phyloP scores from a whole-genome alignment of 2,329 filamentous ascomycete species.

The Colletotrichum theobromicola region DNA sequence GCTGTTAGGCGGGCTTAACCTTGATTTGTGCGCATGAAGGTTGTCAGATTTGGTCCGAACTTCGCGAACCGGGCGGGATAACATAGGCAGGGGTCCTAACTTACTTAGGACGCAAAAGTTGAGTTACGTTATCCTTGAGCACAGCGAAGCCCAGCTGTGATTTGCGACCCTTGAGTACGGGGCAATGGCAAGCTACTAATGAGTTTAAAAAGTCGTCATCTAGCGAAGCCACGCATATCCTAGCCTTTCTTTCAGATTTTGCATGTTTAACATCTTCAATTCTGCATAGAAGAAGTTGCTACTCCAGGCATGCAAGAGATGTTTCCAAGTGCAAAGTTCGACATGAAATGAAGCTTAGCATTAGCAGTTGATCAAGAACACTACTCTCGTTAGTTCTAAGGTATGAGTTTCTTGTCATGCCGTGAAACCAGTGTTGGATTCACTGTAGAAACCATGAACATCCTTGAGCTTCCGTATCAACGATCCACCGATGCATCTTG shows the following conservation, averaged over 20 bases:
- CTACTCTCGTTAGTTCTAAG: neutral
- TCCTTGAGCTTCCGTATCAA: no score
- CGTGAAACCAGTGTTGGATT: neutral
- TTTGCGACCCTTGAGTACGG: neutral
- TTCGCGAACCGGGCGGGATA: neutral
- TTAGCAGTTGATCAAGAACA: neutral
- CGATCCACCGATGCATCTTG: no score
- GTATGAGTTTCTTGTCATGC: neutral
- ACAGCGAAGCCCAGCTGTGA: neutral
- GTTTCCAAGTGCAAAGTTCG: neutral
- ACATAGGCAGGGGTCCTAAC: neutral
- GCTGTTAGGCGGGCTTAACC: neutral
- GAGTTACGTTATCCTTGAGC: neutral
- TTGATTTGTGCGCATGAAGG: neutral
- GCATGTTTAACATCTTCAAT: no score
- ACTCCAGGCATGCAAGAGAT: neutral
- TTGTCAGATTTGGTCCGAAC: neutral
- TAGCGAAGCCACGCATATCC: no score
- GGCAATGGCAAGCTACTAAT: neutral
- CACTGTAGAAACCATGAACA: neutral
- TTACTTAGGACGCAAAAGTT: neutral
- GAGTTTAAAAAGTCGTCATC: no score
- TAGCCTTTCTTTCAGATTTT: no score
- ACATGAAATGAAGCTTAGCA: neutral
- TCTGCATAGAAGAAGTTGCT: neutral